These are phyloP conservation scores for Taxillus chinensis DNA, from an alignment of 164 flowering plant species.

Conservation along the genomic window DNA sequence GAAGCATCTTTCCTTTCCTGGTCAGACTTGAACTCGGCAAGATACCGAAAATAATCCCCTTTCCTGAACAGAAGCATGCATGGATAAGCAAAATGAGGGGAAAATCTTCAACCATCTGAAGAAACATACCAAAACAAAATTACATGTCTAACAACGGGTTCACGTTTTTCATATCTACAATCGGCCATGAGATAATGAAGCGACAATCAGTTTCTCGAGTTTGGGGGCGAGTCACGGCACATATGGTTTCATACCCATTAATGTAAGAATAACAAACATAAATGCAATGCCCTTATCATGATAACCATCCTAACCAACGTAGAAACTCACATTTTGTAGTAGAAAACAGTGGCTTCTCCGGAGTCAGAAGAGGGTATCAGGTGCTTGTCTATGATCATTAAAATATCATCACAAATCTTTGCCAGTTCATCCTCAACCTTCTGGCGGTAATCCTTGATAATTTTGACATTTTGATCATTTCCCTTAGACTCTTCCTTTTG, in stretches of 20 bases:
- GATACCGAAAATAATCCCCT: constrained; percentile 13
- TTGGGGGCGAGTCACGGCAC: too few species aligned
- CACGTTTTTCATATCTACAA: too few species aligned
- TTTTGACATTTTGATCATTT: constrained; percentile 60
- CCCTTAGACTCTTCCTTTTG: constrained; percentile 87
- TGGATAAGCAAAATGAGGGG: not conserved
- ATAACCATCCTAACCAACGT: not conserved
- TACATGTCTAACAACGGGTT: too few species aligned
- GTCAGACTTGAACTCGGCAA: constrained; percentile 12
- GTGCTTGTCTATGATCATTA: constrained; percentile 64
- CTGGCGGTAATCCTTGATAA: constrained; percentile 58
- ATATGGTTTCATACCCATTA: too few species aligned
- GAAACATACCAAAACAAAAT: too few species aligned
- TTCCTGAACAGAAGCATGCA: constrained; percentile 6
- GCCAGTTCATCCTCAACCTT: constrained; percentile 81
- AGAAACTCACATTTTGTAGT: constrained; percentile 73
- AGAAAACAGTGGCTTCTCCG: constrained; percentile 78
- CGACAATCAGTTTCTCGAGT: too few species aligned
- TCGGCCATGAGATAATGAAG: too few species aligned
- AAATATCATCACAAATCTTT: constrained; percentile 68
- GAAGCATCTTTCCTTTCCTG: constrained; percentile 13
- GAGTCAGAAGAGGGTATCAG: constrained; percentile 58
- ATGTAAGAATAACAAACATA: too few species aligned
- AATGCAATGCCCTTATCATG: not conserved
- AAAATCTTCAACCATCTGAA: not conserved